Percentiles rank a stretch among this genome's conserved stretches.
These are phyloP conservation scores for Gossypium trilobum DNA, from an alignment of 441 rosid genomes.

Conservation along the genomic window DNA sequence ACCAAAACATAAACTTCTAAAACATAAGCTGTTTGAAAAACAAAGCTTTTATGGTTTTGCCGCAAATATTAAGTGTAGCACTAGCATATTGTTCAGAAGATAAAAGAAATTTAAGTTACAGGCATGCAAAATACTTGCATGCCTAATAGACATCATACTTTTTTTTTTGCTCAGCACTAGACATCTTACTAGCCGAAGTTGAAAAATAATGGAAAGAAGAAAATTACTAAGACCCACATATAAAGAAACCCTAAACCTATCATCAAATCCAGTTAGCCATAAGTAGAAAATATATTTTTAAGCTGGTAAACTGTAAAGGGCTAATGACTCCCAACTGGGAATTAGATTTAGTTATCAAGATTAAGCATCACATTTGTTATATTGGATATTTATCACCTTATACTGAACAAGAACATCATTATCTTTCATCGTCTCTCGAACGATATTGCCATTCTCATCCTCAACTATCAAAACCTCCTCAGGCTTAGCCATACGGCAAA, in stretches of 20 bases:
- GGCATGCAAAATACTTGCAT: not conserved
- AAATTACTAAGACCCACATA: not conserved
- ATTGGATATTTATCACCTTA: conserved; percentile 45
- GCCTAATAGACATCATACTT: not conserved
- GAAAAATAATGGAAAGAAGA: not conserved
- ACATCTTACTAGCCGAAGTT: not conserved
- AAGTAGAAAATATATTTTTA: not conserved
- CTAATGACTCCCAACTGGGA: not conserved
- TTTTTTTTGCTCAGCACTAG: too few relatives aligned
- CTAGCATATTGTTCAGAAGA: not conserved
- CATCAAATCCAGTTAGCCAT: not conserved
- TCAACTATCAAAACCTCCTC: conserved; percentile 98
- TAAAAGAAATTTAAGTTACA: not conserved
- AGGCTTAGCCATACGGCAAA: conserved; percentile 98
- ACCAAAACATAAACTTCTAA: not conserved
- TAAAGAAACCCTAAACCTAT: not conserved
- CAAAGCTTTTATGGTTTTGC: not conserved
- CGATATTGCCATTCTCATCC: conserved; percentile 99
- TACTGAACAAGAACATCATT: conserved; percentile 99
- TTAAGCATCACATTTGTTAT: not conserved
- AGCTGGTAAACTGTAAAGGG: not conserved
- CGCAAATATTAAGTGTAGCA: not conserved
- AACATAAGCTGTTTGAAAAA: conserved; percentile 1
- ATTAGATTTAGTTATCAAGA: not conserved
- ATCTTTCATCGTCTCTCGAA: conserved; percentile 98